Percentiles rank a stretch among this genome's conserved stretches.
Evolutionary conservation across 1,139 yeast genomes (phyloP).

Genomic region (Casaregolazyma suthepensis): DNA sequence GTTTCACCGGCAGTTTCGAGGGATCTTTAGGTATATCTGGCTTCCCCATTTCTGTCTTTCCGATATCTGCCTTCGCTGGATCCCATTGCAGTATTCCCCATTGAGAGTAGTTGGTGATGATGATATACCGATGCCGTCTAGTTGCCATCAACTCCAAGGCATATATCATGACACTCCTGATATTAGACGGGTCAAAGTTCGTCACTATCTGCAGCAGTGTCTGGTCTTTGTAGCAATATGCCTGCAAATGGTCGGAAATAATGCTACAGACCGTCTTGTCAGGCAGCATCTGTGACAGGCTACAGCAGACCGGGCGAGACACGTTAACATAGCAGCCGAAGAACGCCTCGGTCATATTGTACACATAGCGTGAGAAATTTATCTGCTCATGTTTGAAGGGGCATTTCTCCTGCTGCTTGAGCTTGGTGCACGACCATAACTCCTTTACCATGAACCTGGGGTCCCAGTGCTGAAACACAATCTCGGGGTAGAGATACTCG

Average conservation of each 20-base stretch:
- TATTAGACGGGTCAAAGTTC: background rate
- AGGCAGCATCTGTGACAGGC: background rate
- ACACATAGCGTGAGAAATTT: conserved; percentile 3
- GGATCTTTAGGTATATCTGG: background rate
- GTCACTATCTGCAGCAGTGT: background rate
- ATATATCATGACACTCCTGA: background rate
- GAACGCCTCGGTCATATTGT: conserved; percentile 3
- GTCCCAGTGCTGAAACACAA: background rate
- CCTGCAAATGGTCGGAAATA: background rate
- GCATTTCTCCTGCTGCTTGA: background rate
- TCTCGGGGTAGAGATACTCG: background rate
- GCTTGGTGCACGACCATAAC: background rate
- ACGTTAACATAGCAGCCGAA: conserved; percentile 10
- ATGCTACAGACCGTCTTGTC: background rate
- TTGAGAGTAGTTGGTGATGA: conserved; percentile 19
- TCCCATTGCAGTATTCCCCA: conserved; percentile 18
- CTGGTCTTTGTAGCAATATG: background rate
- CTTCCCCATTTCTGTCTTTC: too few relatives aligned
- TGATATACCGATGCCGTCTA: conserved; percentile 3
- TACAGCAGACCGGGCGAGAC: background rate
- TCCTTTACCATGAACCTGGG: background rate
- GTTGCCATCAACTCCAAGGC: conserved; percentile 1
- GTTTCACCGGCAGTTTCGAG: conserved; percentile 1
- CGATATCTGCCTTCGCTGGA: background rate
- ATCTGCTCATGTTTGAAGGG: background rate